These are phyloP conservation scores for Cladosporium sp. DNA, from an alignment of 2,329 filamentous ascomycete species.

Conservation along the genomic window DNA sequence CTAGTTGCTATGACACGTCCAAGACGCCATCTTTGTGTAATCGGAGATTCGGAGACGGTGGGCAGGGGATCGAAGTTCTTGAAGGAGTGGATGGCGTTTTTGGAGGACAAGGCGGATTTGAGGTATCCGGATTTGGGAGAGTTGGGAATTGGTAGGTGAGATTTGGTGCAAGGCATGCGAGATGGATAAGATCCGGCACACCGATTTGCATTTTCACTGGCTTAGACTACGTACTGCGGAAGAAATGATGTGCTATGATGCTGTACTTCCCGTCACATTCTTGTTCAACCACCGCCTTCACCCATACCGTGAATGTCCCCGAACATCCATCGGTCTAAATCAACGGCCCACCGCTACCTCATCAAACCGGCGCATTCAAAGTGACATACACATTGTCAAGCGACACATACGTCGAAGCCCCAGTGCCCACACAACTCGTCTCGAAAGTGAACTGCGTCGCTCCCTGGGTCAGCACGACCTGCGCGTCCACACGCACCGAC, in stretches of 20 bases:
- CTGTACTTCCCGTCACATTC: neutral
- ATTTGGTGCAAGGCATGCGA: neutral
- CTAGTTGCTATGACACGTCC: conserved; percentile 95
- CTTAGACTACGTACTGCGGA: neutral
- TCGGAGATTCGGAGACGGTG: conserved; percentile 93
- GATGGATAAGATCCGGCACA: neutral
- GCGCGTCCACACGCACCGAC: neutral
- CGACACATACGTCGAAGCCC: neutral
- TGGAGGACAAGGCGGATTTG: conserved; percentile 87
- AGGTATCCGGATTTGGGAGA: conserved; percentile 69
- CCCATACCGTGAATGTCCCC: neutral
- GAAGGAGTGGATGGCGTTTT: conserved; percentile 84
- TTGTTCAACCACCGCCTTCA: neutral
- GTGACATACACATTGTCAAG: neutral
- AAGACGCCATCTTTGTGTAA: conserved; percentile 82
- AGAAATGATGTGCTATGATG: neutral
- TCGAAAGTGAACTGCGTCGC: neutral
- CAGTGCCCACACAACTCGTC: neutral
- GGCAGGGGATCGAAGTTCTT: conserved; percentile 84
- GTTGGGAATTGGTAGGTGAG: neutral
- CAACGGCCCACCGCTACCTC: neutral
- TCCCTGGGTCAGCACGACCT: neutral
- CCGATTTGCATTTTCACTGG: neutral
- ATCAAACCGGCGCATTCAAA: neutral
- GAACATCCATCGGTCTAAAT: neutral